Evolutionary conservation across 169 alveolate genomes (phyloP).

Genomic region (Eimeria tenella): DNA sequence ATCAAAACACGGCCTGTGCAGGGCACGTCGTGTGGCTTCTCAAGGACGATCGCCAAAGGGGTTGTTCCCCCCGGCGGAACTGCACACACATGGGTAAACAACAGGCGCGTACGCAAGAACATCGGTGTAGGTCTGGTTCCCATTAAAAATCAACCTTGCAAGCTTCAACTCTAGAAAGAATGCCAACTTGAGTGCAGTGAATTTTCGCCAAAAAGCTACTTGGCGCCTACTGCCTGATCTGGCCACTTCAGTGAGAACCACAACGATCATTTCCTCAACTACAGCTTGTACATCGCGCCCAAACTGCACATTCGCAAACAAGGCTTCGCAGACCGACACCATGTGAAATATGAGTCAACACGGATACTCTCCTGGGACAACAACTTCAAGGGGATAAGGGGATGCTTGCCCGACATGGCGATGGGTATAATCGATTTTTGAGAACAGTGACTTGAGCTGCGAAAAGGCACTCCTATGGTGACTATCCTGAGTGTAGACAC

Average conservation of each 20-base stretch:
- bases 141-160: no score
- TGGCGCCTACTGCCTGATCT: background rate
- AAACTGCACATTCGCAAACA: background rate
- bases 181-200: no score
- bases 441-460: background rate
- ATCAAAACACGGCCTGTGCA: background rate
- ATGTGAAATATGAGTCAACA: background rate
- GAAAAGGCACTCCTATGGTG: background rate
- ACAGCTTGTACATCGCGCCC: background rate
- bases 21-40: background rate
- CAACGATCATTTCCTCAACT: background rate
- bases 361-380: no score
- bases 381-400: background rate
- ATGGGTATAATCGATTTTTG: background rate
- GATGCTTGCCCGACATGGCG: background rate
- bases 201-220: no score
- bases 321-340: background rate
- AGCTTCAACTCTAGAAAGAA: no score
- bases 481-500: background rate
- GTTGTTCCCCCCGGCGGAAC: background rate
- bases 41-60: background rate
- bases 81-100: background rate
- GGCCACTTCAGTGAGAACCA: background rate
- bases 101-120: no score
- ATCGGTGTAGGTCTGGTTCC: no score